Base-by-base conservation (phyloP, 1,284 basidiomycete species). In the Microbotryum lychnidis-dioicae region DNA sequence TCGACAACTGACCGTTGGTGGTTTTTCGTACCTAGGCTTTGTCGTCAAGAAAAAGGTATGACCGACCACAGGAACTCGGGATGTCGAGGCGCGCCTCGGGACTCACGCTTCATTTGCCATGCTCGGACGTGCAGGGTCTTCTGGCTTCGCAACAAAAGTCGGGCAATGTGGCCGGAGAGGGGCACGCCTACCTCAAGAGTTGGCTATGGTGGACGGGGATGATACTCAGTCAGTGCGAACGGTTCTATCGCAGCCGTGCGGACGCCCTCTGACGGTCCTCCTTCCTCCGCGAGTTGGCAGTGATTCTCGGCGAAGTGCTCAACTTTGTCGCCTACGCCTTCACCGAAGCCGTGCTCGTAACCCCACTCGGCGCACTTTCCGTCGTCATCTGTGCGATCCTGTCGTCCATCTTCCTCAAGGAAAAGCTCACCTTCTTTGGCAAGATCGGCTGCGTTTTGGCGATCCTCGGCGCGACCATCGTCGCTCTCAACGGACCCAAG, bases 351-450 rank as follows among this genome's bases (percentile, higher is more conserved):
- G 84, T 92, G 67, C 83, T 92, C 57, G 89, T 58, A 82, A 94
- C 91, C n/a, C 93, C 94, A 2, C 83, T 98, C 70, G 94, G 94
- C 51, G 92, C 93, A 4, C 83, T 98, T 59, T 93, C 91, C 20
- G 96, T 98, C 68, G 93, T 98, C 71, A 82, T 97, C 67, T 94
- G 88, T 71, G 94, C 94, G 45, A 87, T 96, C 31, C 80, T 97
- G 23, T 94, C 92, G 12, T 91, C 91, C 50, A 81, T 96, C 71
- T 88, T 97, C 77, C 84, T 97, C 71, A 87, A 94, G 57, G 96
- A 98, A 75, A 87, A 82, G 66, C 82, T 98, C 57, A 87, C 85
- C 42, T 87, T 91, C 76, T 92, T 92, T 73, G 91, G 91, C 57
- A 71, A 71, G 65, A 69, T 77, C 37, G 94, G 94, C 29, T 97